Evolutionary conservation across 2,329 filamentous ascomycete species (phyloP).

Genomic region (Ceratocystis variospora): DNA sequence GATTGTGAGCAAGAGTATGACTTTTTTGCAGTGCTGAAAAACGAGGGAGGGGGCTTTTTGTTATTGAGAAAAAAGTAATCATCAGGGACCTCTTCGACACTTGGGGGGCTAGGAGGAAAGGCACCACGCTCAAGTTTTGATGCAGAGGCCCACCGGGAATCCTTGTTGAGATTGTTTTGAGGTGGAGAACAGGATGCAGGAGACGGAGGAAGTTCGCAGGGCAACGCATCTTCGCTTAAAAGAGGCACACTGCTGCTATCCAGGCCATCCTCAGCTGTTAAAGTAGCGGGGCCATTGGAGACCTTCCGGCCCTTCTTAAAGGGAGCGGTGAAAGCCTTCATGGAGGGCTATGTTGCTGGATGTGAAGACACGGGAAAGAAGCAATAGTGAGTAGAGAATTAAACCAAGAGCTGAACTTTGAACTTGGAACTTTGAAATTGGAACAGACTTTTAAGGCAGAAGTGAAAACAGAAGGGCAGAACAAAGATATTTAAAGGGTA

Average conservation of each 20-base stretch:
- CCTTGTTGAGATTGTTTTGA: background rate
- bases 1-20: conserved; percentile 16
- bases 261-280: background rate
- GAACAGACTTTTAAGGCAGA: background rate
- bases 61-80: conserved; percentile 14
- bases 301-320: conserved; percentile 18
- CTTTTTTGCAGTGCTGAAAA: conserved; percentile 12
- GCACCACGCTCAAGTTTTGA: conserved; percentile 1
- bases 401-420: background rate
- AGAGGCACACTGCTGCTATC: conserved; percentile 14
- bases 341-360: background rate
- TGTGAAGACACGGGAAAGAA: background rate
- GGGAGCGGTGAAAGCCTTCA: conserved; percentile 18
- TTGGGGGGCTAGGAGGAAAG: background rate
- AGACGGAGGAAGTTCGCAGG: background rate
- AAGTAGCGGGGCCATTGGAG: background rate
- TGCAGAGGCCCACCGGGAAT: background rate
- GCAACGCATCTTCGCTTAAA: background rate
- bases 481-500: background rate
- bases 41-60: conserved; percentile 10
- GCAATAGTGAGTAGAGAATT: background rate
- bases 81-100: conserved; percentile 11
- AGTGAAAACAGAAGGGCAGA: background rate
- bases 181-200: conserved; percentile 1
- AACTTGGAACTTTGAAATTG: background rate